A percentile compares a stretch with the other conserved stretches of the same genome.
These are phyloP conservation scores for Aureobasidium sp. DNA, from an alignment of 2,329 filamentous ascomycete species.

Conservation along the genomic window DNA sequence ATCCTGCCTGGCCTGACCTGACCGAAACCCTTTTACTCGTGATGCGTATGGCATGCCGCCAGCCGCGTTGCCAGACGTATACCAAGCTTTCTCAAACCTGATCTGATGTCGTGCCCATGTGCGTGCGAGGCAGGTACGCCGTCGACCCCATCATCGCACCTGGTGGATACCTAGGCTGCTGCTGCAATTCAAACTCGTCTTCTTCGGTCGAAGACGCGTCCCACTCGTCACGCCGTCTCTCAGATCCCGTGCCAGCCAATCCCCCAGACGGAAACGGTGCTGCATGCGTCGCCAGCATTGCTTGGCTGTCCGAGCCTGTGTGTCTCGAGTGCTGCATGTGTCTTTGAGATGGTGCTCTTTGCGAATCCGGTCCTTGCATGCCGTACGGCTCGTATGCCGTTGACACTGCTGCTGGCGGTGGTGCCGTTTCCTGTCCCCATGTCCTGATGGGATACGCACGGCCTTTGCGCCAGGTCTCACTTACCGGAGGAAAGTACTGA, in stretches of 20 bases:
- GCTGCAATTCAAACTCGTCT: constrained; percentile 13
- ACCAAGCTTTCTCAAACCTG: neutral
- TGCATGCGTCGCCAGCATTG: constrained; percentile 10
- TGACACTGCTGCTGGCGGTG: constrained; percentile 5
- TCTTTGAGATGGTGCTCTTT: neutral
- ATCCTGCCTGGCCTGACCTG: neutral
- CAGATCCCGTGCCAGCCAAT: neutral
- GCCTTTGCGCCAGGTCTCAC: constrained; percentile 51
- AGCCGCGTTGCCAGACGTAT: neutral
- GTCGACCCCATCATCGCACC: constrained; percentile 5
- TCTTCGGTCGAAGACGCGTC: constrained; percentile 10
- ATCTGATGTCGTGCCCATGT: neutral
- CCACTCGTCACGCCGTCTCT: constrained; percentile 10
- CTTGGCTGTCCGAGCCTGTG: constrained; percentile 6
- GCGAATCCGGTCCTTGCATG: neutral
- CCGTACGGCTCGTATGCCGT: constrained; percentile 10
- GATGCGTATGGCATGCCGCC: neutral
- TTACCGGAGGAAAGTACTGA: constrained; percentile 53
- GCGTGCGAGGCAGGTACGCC: constrained; percentile 13
- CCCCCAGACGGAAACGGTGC: constrained; percentile 3
- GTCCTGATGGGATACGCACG: constrained; percentile 52
- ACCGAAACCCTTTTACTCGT: neutral
- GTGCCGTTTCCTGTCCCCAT: constrained; percentile 45
- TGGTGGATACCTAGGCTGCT: constrained; percentile 6
- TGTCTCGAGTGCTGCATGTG: neutral